Evolutionary conservation across 495 filamentous ascomycete species (phyloP).

Genomic region (Penicillium atrosanguineum): DNA sequence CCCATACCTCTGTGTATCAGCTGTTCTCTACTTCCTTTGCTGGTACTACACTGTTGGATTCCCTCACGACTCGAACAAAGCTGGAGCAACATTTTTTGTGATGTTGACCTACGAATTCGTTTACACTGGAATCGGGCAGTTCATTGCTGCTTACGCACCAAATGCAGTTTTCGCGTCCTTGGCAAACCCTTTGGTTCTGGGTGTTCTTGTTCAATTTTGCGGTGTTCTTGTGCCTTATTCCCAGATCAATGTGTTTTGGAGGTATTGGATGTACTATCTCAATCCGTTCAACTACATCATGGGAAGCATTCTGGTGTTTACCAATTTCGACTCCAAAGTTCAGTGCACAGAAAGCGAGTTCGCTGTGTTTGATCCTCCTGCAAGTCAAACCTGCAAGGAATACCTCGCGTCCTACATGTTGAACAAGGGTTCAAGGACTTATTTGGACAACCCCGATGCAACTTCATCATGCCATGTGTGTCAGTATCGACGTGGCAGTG

Average conservation of each 20-base stretch:
- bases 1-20: constrained; percentile 45
- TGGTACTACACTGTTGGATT: constrained; percentile 39
- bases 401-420: constrained; percentile 54
- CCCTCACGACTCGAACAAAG: background rate
- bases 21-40: constrained; percentile 43
- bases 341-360: constrained; percentile 55
- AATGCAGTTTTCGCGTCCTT: background rate
- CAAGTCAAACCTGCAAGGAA: constrained; percentile 47
- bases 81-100: background rate
- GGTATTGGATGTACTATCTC: constrained; percentile 73
- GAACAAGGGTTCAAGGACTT: constrained; percentile 43
- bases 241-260: constrained; percentile 56
- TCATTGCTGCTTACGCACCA: background rate
- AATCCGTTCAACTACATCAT: constrained; percentile 70
- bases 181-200: background rate
- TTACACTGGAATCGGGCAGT: background rate
- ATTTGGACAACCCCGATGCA: constrained; percentile 48
- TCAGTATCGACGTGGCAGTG: constrained; percentile 34
- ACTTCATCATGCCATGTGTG: constrained; percentile 59
- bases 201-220: background rate
- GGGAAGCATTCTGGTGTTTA: constrained; percentile 53
- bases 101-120: too few species aligned
- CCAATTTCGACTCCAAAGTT: constrained; percentile 52
- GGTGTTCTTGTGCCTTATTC: constrained; percentile 8
- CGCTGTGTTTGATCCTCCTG: constrained; percentile 49